phyloP scores from a whole-genome alignment of 768 basidiomycete species.

The Boletus pseudo-olivaceus region DNA sequence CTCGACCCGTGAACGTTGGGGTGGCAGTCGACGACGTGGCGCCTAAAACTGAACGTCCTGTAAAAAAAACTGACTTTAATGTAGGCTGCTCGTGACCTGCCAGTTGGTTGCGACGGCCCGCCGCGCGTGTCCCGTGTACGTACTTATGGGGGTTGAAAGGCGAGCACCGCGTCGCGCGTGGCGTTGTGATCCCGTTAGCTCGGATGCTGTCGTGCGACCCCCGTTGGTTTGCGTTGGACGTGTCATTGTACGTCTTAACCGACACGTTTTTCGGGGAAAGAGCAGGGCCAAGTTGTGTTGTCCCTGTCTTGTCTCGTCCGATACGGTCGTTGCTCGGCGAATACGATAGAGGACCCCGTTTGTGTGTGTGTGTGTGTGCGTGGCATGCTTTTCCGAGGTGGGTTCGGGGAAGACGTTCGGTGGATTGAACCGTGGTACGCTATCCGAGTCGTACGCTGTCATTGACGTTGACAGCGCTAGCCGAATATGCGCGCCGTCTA shows the following conservation, averaged over 20 bases:
- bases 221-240: neutral
- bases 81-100: neutral
- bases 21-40: constrained; percentile 1
- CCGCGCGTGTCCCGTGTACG: neutral
- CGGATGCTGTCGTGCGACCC: neutral
- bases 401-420: neutral
- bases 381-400: neutral
- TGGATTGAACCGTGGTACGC: too few species aligned
- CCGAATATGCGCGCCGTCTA: neutral
- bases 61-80: neutral
- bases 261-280: neutral
- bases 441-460: too few species aligned
- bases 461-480: neutral
- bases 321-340: neutral
- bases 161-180: too few species aligned
- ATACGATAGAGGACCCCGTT: neutral
- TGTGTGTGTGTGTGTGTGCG: too few species aligned
- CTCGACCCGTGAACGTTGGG: neutral
- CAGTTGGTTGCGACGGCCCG: neutral
- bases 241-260: constrained; percentile 5
- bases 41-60: neutral
- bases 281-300: neutral
- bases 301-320: neutral
- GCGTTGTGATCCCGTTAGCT: neutral
- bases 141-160: neutral